Percentiles rank a stretch among this genome's conserved stretches.
Conservation (phyloP, 192 early-diverging fungal species). For the Coemansia sp. region DNA sequence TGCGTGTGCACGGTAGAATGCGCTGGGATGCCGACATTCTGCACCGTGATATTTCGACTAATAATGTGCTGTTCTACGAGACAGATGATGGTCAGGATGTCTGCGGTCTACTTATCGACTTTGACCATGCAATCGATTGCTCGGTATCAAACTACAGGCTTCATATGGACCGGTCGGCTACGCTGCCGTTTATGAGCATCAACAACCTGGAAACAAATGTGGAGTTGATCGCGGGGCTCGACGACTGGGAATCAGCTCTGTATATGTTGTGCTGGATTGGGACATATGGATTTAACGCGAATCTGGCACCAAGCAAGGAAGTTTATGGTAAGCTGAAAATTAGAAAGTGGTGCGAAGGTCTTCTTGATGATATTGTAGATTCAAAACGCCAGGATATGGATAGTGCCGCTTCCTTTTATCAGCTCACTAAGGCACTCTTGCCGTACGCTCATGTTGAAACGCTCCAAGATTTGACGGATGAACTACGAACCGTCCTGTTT, state of each 20-base stretch:
- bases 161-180: conserved; percentile 3
- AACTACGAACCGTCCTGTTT: no score
- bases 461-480: no score
- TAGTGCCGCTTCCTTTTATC: background rate
- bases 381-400: background rate
- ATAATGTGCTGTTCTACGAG: conserved; percentile 19
- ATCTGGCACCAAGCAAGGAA: background rate
- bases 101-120: conserved; percentile 25
- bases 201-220: conserved; percentile 10
- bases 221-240: conserved; percentile 1
- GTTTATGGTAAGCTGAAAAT: background rate
- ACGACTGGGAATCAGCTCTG: conserved; percentile 12
- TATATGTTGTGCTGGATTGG: conserved; percentile 6
- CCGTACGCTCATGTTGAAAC: no score
- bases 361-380: background rate
- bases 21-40: conserved; percentile 11
- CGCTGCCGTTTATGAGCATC: conserved; percentile 30
- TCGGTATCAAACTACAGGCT: background rate
- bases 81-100: background rate
- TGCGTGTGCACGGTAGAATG: conserved; percentile 19
- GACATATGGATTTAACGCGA: conserved; percentile 4
- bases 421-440: no score
- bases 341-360: background rate
- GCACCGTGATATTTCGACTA: conserved; percentile 27
- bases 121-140: conserved; percentile 12